phyloP scores from a whole-genome alignment of 192 early-diverging fungal species.

The Oehlia diaphana region DNA sequence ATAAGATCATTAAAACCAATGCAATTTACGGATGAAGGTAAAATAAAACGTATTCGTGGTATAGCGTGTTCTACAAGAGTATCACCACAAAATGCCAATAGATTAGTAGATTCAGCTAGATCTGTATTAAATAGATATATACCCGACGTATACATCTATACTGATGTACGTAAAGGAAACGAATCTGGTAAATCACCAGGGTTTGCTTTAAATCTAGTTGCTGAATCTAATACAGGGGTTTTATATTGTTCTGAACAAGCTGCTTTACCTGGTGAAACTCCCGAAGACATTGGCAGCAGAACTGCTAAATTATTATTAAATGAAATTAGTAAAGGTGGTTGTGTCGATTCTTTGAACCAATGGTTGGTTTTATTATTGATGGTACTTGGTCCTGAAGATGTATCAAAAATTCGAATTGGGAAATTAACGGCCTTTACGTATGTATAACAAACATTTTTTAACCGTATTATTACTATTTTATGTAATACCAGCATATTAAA shows the following conservation, averaged over 20 bases:
- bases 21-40: slow-evolving; percentile 80
- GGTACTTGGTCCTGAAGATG: slow-evolving; percentile 91
- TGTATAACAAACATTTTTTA: slow-evolving; percentile 29
- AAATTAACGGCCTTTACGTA: slow-evolving; percentile 85
- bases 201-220: slow-evolving; percentile 89
- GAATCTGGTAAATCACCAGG: slow-evolving; percentile 92
- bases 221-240: slow-evolving; percentile 84
- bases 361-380: slow-evolving; percentile 86
- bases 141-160: slow-evolving; percentile 96
- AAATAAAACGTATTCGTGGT: slow-evolving; percentile 92
- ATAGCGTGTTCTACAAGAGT: slow-evolving; percentile 88
- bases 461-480: background rate
- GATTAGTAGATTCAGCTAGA: slow-evolving; percentile 86
- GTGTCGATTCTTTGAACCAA: slow-evolving; percentile 86
- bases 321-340: slow-evolving; percentile 88
- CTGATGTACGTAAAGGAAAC: slow-evolving; percentile 96
- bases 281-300: slow-evolving; percentile 86
- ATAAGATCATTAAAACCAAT: slow-evolving; percentile 77
- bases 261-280: slow-evolving; percentile 75
- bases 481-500: background rate
- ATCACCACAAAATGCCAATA: slow-evolving; percentile 93
- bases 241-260: slow-evolving; percentile 86
- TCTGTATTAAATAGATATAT: slow-evolving; percentile 88
- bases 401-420: slow-evolving; percentile 85
- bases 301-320: slow-evolving; percentile 76